Conservation (phyloP, 1,139 yeast species). For the Geotrichum restrictum region DNA sequence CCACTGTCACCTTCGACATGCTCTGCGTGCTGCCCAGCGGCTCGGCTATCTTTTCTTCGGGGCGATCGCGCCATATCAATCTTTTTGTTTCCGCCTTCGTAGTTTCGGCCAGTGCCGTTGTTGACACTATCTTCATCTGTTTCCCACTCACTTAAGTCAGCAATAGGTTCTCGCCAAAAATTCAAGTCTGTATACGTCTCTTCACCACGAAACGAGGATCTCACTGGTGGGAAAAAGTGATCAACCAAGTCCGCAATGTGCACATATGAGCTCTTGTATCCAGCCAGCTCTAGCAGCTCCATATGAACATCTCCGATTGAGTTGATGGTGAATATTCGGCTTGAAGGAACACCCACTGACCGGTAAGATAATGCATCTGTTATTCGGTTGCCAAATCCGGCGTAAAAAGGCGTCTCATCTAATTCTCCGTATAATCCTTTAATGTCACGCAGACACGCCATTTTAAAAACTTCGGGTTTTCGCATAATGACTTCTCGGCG, state of each 20-base stretch:
- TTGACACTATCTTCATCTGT: slow-evolving; percentile 36
- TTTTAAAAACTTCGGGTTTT: slow-evolving; percentile 95
- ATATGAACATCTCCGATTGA: slow-evolving; percentile 96
- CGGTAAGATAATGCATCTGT: slow-evolving; percentile 96
- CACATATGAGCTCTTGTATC: slow-evolving; percentile 82
- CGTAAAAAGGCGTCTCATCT: slow-evolving; percentile 74
- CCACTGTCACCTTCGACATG: neutral
- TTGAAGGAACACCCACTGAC: slow-evolving; percentile 90
- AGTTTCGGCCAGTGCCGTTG: slow-evolving; percentile 20
- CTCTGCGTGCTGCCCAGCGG: neutral
- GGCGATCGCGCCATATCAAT: slow-evolving; percentile 17
- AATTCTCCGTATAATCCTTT: slow-evolving; percentile 50
- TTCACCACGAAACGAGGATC: slow-evolving; percentile 25
- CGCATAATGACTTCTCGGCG: slow-evolving; percentile 86
- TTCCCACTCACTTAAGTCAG: slow-evolving; percentile 56
- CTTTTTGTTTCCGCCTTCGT: slow-evolving; percentile 12
- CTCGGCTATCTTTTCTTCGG: slow-evolving; percentile 6
- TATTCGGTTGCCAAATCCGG: slow-evolving; percentile 95
- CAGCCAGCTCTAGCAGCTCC: slow-evolving; percentile 93
- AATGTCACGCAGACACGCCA: slow-evolving; percentile 92
- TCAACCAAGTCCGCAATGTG: slow-evolving; percentile 92
- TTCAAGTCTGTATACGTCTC: slow-evolving; percentile 80
- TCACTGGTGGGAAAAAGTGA: slow-evolving; percentile 86
- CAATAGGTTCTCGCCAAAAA: slow-evolving; percentile 84
- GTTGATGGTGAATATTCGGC: slow-evolving; percentile 91